Conservation (phyloP, 192 early-diverging fungal genomes). For the Chytriomyces sp. region DNA sequence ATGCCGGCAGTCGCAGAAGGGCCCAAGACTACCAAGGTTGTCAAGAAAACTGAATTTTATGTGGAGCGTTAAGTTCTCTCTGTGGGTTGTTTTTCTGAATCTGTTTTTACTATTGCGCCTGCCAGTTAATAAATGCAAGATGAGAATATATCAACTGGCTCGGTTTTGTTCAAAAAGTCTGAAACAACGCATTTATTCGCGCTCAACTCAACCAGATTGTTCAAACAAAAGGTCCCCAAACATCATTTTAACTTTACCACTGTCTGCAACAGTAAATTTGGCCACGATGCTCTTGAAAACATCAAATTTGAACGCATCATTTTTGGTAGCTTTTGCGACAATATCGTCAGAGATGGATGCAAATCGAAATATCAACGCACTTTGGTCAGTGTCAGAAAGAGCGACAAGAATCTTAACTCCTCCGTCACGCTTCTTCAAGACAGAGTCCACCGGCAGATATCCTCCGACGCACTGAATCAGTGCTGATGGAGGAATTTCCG, state of each 20-base stretch:
- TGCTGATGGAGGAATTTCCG: neutral
- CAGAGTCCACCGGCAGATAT: neutral
- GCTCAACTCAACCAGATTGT: too few species aligned
- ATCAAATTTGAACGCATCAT: neutral
- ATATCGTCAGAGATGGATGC: neutral
- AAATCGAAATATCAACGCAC: neutral
- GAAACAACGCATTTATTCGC: too few species aligned
- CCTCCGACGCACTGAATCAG: neutral
- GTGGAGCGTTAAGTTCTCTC: too few species aligned
- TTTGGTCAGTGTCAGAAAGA: neutral
- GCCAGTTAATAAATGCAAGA: too few species aligned
- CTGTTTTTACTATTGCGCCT: too few species aligned
- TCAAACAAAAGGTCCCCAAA: slow-evolving; percentile 1
- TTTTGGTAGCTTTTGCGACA: neutral
- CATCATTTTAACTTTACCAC: slow-evolving; percentile 3
- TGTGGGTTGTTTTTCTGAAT: too few species aligned
- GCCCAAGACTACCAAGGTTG: too few species aligned
- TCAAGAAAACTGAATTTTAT: too few species aligned
- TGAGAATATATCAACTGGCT: too few species aligned
- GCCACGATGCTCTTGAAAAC: neutral
- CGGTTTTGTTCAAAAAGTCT: too few species aligned
- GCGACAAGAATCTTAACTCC: neutral
- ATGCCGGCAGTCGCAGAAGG: too few species aligned
- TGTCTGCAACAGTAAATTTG: neutral
- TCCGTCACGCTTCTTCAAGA: neutral